Conservation (phyloP, 2,329 filamentous ascomycete species). For the Cladophialophora bantiana region DNA sequence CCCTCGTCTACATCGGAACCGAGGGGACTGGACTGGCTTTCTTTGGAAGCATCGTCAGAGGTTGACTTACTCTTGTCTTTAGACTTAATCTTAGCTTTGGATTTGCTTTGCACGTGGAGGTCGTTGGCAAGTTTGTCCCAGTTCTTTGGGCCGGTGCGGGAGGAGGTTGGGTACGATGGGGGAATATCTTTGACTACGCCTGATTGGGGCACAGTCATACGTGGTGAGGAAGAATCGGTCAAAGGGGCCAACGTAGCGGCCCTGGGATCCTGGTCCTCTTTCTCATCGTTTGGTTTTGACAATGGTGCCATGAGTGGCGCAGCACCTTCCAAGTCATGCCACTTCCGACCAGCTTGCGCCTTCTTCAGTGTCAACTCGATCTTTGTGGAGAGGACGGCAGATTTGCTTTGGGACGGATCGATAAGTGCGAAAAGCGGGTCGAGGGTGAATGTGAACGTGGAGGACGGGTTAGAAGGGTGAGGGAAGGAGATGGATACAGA, state of each 20-base stretch:
- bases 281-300: slow-evolving; percentile 22
- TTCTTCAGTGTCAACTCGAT: slow-evolving; percentile 80
- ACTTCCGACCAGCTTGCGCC: slow-evolving; percentile 68
- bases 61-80: slow-evolving; percentile 43
- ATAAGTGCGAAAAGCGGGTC: slow-evolving; percentile 73
- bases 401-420: slow-evolving; percentile 66
- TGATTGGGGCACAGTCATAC: slow-evolving; percentile 28
- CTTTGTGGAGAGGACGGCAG: slow-evolving; percentile 75
- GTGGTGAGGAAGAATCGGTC: slow-evolving; percentile 29
- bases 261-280: slow-evolving; percentile 38
- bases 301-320: slow-evolving; percentile 38
- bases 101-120: slow-evolving; percentile 52
- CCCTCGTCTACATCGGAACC: slow-evolving; percentile 50
- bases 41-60: slow-evolving; percentile 48
- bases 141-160: slow-evolving; percentile 80
- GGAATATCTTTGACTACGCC: slow-evolving; percentile 43
- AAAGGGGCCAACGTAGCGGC: slow-evolving; percentile 16
- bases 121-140: slow-evolving; percentile 80
- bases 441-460: slow-evolving; percentile 67
- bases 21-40: slow-evolving; percentile 45
- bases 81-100: slow-evolving; percentile 41
- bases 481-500: slow-evolving; percentile 67
- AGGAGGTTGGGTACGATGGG: slow-evolving; percentile 84
- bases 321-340: slow-evolving; percentile 65
- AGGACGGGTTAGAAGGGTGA: slow-evolving; percentile 55